Evolutionary conservation across 306 rosid genomes (phyloP).

Genomic region (Cucumis sativus): DNA sequence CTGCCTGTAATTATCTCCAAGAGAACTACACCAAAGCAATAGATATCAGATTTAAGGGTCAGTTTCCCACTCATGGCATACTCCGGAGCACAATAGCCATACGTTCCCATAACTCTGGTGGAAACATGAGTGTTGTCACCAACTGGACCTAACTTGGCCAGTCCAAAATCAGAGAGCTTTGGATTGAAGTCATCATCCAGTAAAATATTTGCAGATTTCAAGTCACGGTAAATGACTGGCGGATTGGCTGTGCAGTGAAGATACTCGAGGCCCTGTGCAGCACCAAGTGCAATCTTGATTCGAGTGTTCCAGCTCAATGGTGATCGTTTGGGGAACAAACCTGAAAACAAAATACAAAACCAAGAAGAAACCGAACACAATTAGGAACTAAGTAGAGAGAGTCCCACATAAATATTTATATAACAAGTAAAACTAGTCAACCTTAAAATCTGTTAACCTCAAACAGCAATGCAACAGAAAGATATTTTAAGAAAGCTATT

Average conservation of each 20-base stretch:
- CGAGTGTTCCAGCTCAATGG: slow-evolving; percentile 50
- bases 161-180: slow-evolving; percentile 90
- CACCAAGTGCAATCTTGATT: slow-evolving; percentile 59
- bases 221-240: slow-evolving; percentile 86
- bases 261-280: slow-evolving; percentile 65
- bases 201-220: slow-evolving; percentile 84
- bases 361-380: neutral
- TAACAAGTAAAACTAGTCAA: neutral
- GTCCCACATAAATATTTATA: neutral
- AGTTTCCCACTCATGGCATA: slow-evolving; percentile 94
- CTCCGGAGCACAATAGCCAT: slow-evolving; percentile 94
- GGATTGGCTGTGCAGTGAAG: slow-evolving; percentile 77
- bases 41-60: slow-evolving; percentile 93
- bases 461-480: neutral
- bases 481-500: neutral
- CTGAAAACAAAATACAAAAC: slow-evolving; percentile 18
- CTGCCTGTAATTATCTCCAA: slow-evolving; percentile 94
- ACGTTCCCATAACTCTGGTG: slow-evolving; percentile 74
- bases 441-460: neutral
- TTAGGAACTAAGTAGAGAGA: neutral
- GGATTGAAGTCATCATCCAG: slow-evolving; percentile 69
- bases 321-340: slow-evolving; percentile 17
- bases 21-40: slow-evolving; percentile 92
- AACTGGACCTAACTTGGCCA: slow-evolving; percentile 88
- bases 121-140: slow-evolving; percentile 95